Evolutionary conservation across 2,329 filamentous ascomycete genomes (phyloP).

Genomic region (Calcarisporium arbuscula): DNA sequence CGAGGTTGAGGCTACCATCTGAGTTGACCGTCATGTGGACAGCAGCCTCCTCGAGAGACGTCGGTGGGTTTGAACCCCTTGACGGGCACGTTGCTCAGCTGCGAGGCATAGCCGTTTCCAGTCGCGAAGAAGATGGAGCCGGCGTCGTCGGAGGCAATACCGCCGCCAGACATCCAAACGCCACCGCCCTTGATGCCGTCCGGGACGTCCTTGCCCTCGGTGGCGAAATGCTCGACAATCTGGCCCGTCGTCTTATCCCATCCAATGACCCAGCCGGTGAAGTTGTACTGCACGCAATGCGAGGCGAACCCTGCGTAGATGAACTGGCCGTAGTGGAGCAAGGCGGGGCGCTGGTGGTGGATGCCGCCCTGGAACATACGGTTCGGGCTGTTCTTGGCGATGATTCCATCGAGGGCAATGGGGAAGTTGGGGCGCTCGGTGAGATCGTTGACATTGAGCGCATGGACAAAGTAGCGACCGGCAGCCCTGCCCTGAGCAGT

Average conservation of each 20-base stretch:
- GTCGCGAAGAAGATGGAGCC: conserved; percentile 33
- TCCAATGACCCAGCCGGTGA: conserved; percentile 46
- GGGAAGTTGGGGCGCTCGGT: conserved; percentile 36
- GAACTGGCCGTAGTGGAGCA: conserved; percentile 38
- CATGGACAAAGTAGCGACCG: conserved; percentile 31
- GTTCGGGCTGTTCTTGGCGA: conserved; percentile 37
- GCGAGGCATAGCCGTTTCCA: conserved; percentile 35
- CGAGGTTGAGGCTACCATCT: conserved; percentile 35
- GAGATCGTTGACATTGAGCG: conserved; percentile 31
- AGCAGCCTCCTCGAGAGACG: conserved; percentile 38
- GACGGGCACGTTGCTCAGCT: conserved; percentile 29
- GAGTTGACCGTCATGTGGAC: conserved; percentile 35
- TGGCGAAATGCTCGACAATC: conserved; percentile 33
- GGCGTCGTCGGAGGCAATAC: conserved; percentile 30
- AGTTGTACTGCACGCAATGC: conserved; percentile 51
- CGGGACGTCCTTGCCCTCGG: conserved; percentile 32
- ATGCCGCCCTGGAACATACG: conserved; percentile 48
- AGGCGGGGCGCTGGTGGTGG: conserved; percentile 43
- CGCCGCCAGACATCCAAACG: conserved; percentile 36
- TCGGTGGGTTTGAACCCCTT: conserved; percentile 30
- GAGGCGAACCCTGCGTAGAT: conserved; percentile 49
- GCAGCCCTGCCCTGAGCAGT: conserved; percentile 25
- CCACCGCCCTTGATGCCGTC: conserved; percentile 33
- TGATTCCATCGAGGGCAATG: conserved; percentile 37
- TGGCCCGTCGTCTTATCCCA: conserved; percentile 35